Base-by-base conservation (phyloP, 176 grass and related monocot genomes). In the Cymbopogon citratus region DNA sequence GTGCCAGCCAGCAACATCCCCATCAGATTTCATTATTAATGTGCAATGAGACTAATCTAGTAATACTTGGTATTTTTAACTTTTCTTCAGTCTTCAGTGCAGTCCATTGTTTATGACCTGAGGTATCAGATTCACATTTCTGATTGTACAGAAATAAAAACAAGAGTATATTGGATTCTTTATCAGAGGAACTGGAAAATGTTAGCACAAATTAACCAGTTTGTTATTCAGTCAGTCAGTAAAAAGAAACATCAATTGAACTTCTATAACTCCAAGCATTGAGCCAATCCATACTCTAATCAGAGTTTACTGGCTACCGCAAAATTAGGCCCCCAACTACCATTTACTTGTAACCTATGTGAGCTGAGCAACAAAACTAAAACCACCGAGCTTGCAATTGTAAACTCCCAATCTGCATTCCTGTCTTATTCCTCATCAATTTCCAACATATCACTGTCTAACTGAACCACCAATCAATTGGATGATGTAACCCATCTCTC, bases 1-100 rank as follows among this genome's bases (percentile, higher is more conserved):
- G 78, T 60, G 79, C 31, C 45, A 82, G 66, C 41, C 25, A 29
- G 61, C 23, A 70, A 3, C 63, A 85, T 85, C 64, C 79, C 71
- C 14, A 63, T 76, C 63, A 63, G 25, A 36, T 31, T 13, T 48
- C 38, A 41, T 40, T 46, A 70, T 9, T 9, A 80, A 68, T 21
- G 19, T 84, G 29, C 69, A 45, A 81, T 2, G 24, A 66, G 48
- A 66, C 7, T 23, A 83, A 74, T 46, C 24, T 64, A n/a, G 18
- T n/a, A 34, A 29, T 54, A 80, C 31, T 63, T 63, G 62, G 1
- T 49, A 46, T 45, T 16, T 78, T 38, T 38, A 29, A 66, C 39
- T 63, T 31, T 33, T 76, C 18, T 62, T 80, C 63, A 76, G 67
- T 44, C 23, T 69, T 46, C 45, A 25, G 5, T 26, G 38, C 63